Base-by-base conservation (phyloP, 2,329 filamentous ascomycete genomes). In the Macrophomina pseudophaseolina region DNA sequence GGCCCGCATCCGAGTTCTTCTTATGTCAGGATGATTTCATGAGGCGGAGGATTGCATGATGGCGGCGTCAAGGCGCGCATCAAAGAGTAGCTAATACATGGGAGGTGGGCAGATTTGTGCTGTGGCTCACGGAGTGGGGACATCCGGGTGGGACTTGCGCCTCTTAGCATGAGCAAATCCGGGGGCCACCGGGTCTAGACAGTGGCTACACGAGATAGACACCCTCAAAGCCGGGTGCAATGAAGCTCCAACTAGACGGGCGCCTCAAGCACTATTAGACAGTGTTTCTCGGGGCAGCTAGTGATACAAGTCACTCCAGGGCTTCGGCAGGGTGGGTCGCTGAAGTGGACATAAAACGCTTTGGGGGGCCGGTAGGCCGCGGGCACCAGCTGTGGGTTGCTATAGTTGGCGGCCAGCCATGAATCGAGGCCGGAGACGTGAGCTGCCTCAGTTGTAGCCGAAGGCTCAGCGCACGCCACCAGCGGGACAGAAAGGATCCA, bases 41-140 rank as follows among this genome's bases (percentile, higher is more conserved):
- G 53, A 62, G n/a, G 42, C 32, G 35, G 64, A 46, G 38, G 33
- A 48, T 52, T 40, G 51, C 35, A 66, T 56, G 52, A 23, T 32
- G 33, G 42, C 51, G 64, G 53, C 38, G 64, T 56, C 44, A 46
- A 35, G 44, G 53, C 42, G 62, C 49, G 48, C 32, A 64, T 54
- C 52, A 46, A 44, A 38, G 53, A 58, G 14, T n/a, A 49, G 44
- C 53, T 58, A 56, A 49, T 62, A 52, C 33, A 60, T 28, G 23
- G 32, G 62, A 35, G 53, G 40, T 30, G 44, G 32, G 28, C 33
- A 18, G 28, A 32, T 28, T 59, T n/a, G 58, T 35, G 44, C 58
- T 30, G 44, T 38, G 32, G 62, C 18, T 44, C 12, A 52, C 23
- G 62, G 49, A 49, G 58, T 38, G 49, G n/a, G 58, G 58, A 35